phyloP scores from a whole-genome alignment of 345 rosid species.

The Gossypium sturtianum region DNA sequence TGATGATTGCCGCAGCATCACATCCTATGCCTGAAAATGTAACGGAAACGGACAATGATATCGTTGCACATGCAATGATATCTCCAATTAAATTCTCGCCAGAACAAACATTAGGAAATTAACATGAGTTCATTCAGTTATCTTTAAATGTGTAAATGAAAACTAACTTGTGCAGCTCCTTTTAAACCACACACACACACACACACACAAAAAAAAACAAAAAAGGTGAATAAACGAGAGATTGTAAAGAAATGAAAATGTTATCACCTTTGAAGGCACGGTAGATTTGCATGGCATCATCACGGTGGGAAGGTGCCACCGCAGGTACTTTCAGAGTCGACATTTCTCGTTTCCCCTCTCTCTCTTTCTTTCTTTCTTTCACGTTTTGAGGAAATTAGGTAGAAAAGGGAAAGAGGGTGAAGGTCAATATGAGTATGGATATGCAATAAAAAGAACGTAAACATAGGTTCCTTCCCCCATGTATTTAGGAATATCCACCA shows the following conservation, averaged over 20 bases:
- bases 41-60: background rate
- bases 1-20: constrained; percentile 38
- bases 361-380: background rate
- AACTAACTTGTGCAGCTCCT: too few relatives aligned
- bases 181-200: too few relatives aligned
- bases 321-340: constrained; percentile 37
- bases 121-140: too few relatives aligned
- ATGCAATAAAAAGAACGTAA: background rate
- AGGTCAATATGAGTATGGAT: background rate
- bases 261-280: constrained; percentile 53
- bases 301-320: constrained; percentile 34
- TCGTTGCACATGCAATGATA: too few relatives aligned
- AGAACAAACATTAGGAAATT: too few relatives aligned
- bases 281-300: constrained; percentile 47
- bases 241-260: background rate
- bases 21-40: constrained; percentile 46
- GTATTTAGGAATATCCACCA: constrained; percentile 8
- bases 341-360: constrained; percentile 9
- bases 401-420: background rate
- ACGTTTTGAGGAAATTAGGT: background rate
- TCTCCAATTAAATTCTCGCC: too few relatives aligned
- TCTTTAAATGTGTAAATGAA: too few relatives aligned
- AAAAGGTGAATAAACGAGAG: background rate
- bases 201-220: too few relatives aligned
- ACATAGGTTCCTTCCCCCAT: background rate